Percentiles rank a stretch among this genome's conserved stretches.
Evolutionary conservation across 2,329 filamentous ascomycete species (phyloP).

Genomic region (Colletotrichum sp.): DNA sequence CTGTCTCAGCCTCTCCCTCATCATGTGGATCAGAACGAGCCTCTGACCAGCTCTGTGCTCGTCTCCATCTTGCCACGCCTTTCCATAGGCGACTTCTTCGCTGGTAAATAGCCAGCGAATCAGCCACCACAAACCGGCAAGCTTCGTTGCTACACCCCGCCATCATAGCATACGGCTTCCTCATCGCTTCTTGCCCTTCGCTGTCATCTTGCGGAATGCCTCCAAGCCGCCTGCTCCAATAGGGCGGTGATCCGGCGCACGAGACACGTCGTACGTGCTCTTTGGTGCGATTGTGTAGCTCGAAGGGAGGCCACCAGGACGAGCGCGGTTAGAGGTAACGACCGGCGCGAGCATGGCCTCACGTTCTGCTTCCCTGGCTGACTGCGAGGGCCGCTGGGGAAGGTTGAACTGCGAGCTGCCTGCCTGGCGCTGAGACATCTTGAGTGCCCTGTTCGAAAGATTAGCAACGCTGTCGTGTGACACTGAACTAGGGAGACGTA

Average conservation of each 20-base stretch:
- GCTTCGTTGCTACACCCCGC: background rate
- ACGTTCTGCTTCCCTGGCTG: constrained; percentile 56
- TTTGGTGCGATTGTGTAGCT: constrained; percentile 66
- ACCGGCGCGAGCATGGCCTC: constrained; percentile 64
- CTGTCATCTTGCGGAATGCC: constrained; percentile 70
- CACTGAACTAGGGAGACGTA: constrained; percentile 34
- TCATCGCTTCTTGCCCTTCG: constrained; percentile 62
- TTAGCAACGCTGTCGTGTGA: background rate
- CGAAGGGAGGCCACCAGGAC: constrained; percentile 57
- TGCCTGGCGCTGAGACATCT: constrained; percentile 52
- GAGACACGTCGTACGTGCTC: constrained; percentile 64
- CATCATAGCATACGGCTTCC: background rate
- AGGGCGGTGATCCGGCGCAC: constrained; percentile 59
- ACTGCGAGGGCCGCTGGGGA: constrained; percentile 51
- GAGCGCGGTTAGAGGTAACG: constrained; percentile 60
- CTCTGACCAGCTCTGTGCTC: background rate
- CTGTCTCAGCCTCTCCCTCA: background rate
- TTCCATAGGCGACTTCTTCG: background rate
- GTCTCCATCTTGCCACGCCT: background rate
- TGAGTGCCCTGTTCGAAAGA: constrained; percentile 51
- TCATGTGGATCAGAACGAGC: background rate
- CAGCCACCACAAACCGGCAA: background rate
- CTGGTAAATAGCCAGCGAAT: background rate
- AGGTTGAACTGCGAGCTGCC: constrained; percentile 55
- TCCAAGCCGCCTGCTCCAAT: constrained; percentile 69